A percentile compares a stretch with the other conserved stretches of the same genome.
Conservation (phyloP, 1,284 basidiomycete species). For the Peniophora sp. region DNA sequence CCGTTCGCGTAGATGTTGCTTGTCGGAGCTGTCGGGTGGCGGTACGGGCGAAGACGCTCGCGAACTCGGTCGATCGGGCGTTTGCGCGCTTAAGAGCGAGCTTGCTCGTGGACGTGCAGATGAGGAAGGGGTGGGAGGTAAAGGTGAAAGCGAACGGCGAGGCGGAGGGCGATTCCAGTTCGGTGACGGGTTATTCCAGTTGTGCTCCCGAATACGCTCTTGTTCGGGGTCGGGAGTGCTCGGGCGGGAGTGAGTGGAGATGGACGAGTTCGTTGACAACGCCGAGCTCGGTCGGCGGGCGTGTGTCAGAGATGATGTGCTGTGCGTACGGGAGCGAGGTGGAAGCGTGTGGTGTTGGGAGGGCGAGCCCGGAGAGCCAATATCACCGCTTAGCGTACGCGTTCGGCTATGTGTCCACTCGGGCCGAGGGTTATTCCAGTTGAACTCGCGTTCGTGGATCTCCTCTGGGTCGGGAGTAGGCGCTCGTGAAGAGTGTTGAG, state of each 20-base stretch:
- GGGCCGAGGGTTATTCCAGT: slow-evolving; percentile 54
- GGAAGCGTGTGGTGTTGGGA: background rate
- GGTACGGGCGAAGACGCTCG: background rate
- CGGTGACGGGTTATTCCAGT: background rate
- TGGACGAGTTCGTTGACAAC: background rate
- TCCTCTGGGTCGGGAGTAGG: slow-evolving; percentile 19
- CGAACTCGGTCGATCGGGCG: background rate
- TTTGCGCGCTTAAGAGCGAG: background rate
- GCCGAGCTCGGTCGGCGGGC: background rate
- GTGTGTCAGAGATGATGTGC: background rate
- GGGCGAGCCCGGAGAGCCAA: background rate
- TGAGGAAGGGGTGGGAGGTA: slow-evolving; percentile 12
- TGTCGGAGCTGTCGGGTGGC: background rate
- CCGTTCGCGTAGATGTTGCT: background rate
- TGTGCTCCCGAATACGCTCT: background rate
- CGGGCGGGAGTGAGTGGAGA: background rate
- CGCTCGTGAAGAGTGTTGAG: background rate
- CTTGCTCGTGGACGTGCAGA: background rate
- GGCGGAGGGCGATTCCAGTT: background rate
- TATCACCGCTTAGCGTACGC: background rate
- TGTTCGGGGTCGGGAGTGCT: background rate
- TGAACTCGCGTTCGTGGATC: slow-evolving; percentile 37
- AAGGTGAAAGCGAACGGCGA: slow-evolving; percentile 10
- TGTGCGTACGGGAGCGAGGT: background rate
- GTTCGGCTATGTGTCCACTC: slow-evolving; percentile 28